Evolutionary conservation across 2,329 filamentous ascomycete genomes (phyloP), one percentile per base, ranked within the genome.

Genomic region (Myriangium duriaei): DNA sequence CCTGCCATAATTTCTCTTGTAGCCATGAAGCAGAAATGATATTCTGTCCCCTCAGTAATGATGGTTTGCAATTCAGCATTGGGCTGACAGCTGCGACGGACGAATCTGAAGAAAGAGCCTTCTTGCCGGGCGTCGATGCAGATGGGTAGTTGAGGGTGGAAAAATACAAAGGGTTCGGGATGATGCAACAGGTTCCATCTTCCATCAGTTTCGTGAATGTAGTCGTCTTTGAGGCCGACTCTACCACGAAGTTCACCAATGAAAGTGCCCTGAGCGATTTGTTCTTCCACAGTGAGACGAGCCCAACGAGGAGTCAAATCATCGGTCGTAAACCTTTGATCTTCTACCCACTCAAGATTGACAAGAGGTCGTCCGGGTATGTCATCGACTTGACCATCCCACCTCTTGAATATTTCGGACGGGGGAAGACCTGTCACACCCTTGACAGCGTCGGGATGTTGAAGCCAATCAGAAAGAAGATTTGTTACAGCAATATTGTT

Each of bases 1-100:
- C 72, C 49, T 69, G 72, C 16, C 67, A 83, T 50, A 72, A 96
- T 86, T 26, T 79, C 70, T 37, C 81, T 73, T 49, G 83, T 83
- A 49, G 85, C 86, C 42, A 94, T 76, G 45, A 95, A 79, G 73
- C 88, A 95, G 57, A 96, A 94, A 54, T 91, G 84, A 53, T 88
- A 93, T 47, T 88, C 79, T 1, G 76, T 78, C 3, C 72, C 71
- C 32, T 76, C 78, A 2, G 83, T 83, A 33, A 95, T 73, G 47
- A 86, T 82, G 0, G 87, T 92, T 54, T 91, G 87, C 50, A 96
- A 67, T 19, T 74, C 71, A n/a, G 91, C 76, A 52, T 96, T 98
- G 1, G 91, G 84, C 44, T 74, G 76, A 63, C 91, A 98, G 51
- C 91, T 96, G 47, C 88, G 76, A 40, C 91, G 76, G n/a, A 92